Conservation (phyloP, 2,329 filamentous ascomycete genomes). For the Pyrenochaeta sp. region DNA sequence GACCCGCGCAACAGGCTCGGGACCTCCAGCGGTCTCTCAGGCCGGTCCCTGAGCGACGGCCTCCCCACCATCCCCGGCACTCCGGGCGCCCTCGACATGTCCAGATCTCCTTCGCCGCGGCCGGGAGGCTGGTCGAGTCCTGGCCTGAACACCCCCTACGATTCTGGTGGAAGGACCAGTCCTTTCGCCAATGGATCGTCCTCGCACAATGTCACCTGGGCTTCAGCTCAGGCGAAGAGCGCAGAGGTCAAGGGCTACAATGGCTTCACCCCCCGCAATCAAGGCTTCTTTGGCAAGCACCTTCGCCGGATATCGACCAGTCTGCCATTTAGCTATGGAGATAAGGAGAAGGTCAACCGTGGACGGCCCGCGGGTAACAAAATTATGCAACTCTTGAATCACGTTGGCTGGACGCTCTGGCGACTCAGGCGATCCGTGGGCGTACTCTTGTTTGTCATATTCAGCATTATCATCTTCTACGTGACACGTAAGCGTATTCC, state of each 20-base stretch:
- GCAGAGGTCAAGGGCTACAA: constrained; percentile 77
- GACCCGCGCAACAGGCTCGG: constrained; percentile 36
- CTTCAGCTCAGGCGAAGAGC: constrained; percentile 79
- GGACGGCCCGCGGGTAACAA: constrained; percentile 55
- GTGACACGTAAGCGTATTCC: constrained; percentile 75
- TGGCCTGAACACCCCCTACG: constrained; percentile 71
- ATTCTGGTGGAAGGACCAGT: constrained; percentile 71
- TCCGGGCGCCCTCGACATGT: constrained; percentile 65
- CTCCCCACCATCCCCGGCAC: constrained; percentile 50
- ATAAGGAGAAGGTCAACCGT: constrained; percentile 78
- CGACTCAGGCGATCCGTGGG: constrained; percentile 71
- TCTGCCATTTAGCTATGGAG: constrained; percentile 72
- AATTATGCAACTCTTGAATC: constrained; percentile 43
- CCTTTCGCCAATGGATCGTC: constrained; percentile 62
- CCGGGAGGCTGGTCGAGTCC: constrained; percentile 90
- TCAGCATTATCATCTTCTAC: constrained; percentile 72
- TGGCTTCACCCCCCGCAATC: constrained; percentile 79
- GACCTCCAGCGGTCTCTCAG: constrained; percentile 42
- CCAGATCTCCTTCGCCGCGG: constrained; percentile 84
- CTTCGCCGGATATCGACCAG: constrained; percentile 81
- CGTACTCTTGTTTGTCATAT: constrained; percentile 65
- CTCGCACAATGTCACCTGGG: constrained; percentile 74
- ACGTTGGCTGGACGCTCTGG: constrained; percentile 63
- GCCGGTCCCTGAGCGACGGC: constrained; percentile 39
- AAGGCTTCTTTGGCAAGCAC: constrained; percentile 86